Evolutionary conservation across 371 early-diverging fungal genomes (phyloP).

Genomic region (Syncephalastrum monosporum): DNA sequence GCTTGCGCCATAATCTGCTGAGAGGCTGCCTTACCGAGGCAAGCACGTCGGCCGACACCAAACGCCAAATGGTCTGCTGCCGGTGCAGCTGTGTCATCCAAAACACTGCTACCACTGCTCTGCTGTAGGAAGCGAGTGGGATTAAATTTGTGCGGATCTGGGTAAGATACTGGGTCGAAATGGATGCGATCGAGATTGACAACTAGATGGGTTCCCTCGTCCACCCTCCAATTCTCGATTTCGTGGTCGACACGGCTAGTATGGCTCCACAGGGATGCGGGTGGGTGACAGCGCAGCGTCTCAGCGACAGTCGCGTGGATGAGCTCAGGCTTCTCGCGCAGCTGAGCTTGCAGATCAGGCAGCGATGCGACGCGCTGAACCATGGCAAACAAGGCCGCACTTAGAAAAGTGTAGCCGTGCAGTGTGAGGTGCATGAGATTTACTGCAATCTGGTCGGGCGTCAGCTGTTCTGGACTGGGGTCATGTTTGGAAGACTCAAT

Average conservation of each 20-base stretch:
- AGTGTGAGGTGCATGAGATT: slow-evolving; percentile 38
- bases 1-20: slow-evolving; percentile 7
- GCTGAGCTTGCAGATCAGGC: slow-evolving; percentile 26
- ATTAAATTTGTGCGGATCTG: slow-evolving; percentile 11
- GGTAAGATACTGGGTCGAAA: slow-evolving; percentile 13
- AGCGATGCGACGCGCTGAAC: slow-evolving; percentile 38
- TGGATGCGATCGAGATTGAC: slow-evolving; percentile 43
- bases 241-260: slow-evolving; percentile 37
- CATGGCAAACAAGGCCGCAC: slow-evolving; percentile 31
- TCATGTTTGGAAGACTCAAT: slow-evolving; percentile 38
- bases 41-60: slow-evolving; percentile 18
- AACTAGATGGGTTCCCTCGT: slow-evolving; percentile 23
- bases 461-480: slow-evolving; percentile 32
- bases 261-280: slow-evolving; percentile 26
- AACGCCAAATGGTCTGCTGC: slow-evolving; percentile 16
- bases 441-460: slow-evolving; percentile 31
- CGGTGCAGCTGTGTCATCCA: background rate
- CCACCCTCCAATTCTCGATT: slow-evolving; percentile 30
- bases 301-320: slow-evolving; percentile 34
- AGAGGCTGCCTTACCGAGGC: slow-evolving; percentile 11
- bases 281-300: slow-evolving; percentile 34
- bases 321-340: slow-evolving; percentile 11
- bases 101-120: background rate
- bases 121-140: slow-evolving; percentile 17
- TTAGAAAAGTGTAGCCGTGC: slow-evolving; percentile 36